Evolutionary conservation across 2,329 filamentous ascomycete genomes (phyloP), one percentile per base, ranked within the genome.

Genomic region (Nemania bipapillata): DNA sequence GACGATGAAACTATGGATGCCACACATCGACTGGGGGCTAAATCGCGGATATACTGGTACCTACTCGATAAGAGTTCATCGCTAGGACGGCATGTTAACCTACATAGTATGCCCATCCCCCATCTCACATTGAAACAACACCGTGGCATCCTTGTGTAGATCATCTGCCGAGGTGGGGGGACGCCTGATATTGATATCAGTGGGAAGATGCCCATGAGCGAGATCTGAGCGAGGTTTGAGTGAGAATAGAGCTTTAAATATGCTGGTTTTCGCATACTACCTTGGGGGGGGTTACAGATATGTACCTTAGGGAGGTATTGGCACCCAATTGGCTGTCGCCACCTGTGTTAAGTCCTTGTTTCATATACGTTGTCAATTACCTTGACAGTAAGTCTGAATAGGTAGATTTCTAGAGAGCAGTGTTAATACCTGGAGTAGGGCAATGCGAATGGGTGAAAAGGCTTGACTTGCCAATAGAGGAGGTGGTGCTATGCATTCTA

Each of bases 1-100:
- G 40, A 45, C 40, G 40, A 45, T 45, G 40, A 45, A 45, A 45
- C 40, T 45, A 45, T 45, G 40, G 40, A 3, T 45, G 40, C 40
- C 20, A n/a, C 40, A 45, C 40, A 47, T 58, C 35, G 11, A n/a
- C 24, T 22, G 35, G 26, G 52, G 57, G 52, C 20, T 62, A 15
- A 52, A 62, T 15, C 40, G 4, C 3, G n/a, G 17, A 3, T n/a
- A 45, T 17, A n/a, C 17, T n/a, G 15, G 12, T 12, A n/a, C 40
- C 12, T 30, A 50, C 40, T 22, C 17, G 22, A 20, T 12, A 12
- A 52, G 32, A 6, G 17, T 47, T 22, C 20, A n/a, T 37, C 17
- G 9, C 15, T 6, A 20, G 11, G 24, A 52, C 12, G 15, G 9
- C 20, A 30, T 49, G 20, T 26, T 24, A 40, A 6, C n/a, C 17